A percentile compares a stretch with the other conserved stretches of the same genome.
Conservation (phyloP, 805 yeast genomes). For the Candida takata region DNA sequence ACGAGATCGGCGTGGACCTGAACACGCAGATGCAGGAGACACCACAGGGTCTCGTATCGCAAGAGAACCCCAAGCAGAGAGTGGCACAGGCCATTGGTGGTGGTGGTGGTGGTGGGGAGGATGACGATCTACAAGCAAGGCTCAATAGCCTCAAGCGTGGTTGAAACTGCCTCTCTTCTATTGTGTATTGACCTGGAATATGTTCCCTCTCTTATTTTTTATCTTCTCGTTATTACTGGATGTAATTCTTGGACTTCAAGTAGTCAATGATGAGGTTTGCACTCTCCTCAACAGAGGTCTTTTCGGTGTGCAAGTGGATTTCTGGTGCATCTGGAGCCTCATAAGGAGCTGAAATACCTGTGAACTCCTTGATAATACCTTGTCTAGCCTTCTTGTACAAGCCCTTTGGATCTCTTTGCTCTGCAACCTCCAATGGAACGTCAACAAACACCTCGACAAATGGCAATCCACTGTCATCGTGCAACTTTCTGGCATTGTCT, state of each 20-base stretch:
- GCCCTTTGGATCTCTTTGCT: constrained; percentile 96
- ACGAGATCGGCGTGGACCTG: constrained; percentile 91
- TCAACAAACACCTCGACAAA: constrained; percentile 89
- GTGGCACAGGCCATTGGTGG: constrained; percentile 53
- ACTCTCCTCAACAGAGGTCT: constrained; percentile 69
- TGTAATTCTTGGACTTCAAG: constrained; percentile 42
- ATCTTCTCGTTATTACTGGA: too few relatives aligned
- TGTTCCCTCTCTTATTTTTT: too few relatives aligned
- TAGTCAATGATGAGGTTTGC: constrained; percentile 68
- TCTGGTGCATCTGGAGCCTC: constrained; percentile 88
- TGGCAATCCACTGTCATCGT: constrained; percentile 65
- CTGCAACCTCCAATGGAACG: constrained; percentile 92
- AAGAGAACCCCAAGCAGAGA: constrained; percentile 22
- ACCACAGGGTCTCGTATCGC: constrained; percentile 32
- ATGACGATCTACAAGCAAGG: constrained; percentile 86
- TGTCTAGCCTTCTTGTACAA: constrained; percentile 94
- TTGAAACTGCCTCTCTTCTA: too few relatives aligned
- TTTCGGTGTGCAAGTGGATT: constrained; percentile 69
- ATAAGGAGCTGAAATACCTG: constrained; percentile 94
- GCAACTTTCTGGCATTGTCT: constrained; percentile 78
- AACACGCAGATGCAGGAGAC: constrained; percentile 39
- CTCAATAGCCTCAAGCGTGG: constrained; percentile 68
- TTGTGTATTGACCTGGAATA: too few relatives aligned
- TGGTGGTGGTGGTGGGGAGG: constrained; percentile 42
- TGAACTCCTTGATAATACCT: constrained; percentile 88